phyloP scores from a whole-genome alignment of 805 yeast genomes.

The Zygotorulaspora danielsina region DNA sequence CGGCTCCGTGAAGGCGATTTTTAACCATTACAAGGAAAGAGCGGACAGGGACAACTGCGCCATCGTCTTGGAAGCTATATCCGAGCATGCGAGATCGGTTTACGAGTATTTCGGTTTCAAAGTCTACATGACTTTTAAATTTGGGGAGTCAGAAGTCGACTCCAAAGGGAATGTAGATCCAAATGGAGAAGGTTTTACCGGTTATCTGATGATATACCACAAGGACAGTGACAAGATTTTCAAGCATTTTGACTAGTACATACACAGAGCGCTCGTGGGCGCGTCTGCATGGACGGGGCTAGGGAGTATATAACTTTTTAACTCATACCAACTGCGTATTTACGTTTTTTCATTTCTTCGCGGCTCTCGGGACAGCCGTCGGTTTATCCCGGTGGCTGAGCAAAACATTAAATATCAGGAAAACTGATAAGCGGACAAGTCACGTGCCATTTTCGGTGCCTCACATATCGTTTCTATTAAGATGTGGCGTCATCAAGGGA shows the following conservation, averaged over 20 bases:
- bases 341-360: no score
- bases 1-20: slow-evolving; percentile 34
- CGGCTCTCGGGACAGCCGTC: no score
- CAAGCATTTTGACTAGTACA: neutral
- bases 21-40: slow-evolving; percentile 27
- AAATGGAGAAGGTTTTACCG: slow-evolving; percentile 33
- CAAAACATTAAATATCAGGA: no score
- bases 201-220: slow-evolving; percentile 34
- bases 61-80: slow-evolving; percentile 35
- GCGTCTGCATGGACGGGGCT: no score
- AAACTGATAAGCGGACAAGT: no score
- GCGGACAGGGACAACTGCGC: slow-evolving; percentile 34
- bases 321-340: no score
- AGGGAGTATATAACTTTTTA: no score
- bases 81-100: slow-evolving; percentile 32
- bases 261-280: no score
- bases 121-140: slow-evolving; percentile 27
- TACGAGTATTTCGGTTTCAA: slow-evolving; percentile 37
- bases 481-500: no score
- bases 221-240: slow-evolving; percentile 22
- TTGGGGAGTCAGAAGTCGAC: slow-evolving; percentile 34
- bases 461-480: no score
- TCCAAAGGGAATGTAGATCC: slow-evolving; percentile 26
- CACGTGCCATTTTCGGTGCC: no score
- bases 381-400: no score